Evolutionary conservation across 805 yeast genomes (phyloP).

Genomic region (Yamadazyma paraphyllophila): DNA sequence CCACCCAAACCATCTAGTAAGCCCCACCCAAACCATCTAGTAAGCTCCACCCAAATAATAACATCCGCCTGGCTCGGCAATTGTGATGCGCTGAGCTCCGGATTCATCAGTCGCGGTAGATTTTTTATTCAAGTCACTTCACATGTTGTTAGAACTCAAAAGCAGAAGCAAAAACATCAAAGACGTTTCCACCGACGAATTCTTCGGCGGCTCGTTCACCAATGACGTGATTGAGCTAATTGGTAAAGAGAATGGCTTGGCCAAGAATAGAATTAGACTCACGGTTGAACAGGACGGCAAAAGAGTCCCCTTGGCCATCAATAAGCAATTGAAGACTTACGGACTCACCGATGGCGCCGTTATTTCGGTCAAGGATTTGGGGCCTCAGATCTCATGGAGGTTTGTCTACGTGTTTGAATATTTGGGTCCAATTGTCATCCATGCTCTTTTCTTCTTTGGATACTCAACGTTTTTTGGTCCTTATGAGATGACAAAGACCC

Average conservation of each 20-base stretch:
- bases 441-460: slow-evolving; percentile 61
- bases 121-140: neutral
- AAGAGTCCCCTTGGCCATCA: slow-evolving; percentile 45
- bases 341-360: slow-evolving; percentile 37
- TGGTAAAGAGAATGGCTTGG: slow-evolving; percentile 43
- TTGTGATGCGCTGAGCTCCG: no score
- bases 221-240: slow-evolving; percentile 44
- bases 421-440: slow-evolving; percentile 83
- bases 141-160: slow-evolving; percentile 30
- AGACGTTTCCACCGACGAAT: slow-evolving; percentile 43
- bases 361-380: slow-evolving; percentile 79
- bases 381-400: slow-evolving; percentile 91
- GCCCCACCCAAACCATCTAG: no score
- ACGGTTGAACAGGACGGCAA: slow-evolving; percentile 21
- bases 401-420: slow-evolving; percentile 88
- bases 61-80: no score
- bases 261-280: slow-evolving; percentile 25
- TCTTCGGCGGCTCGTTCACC: slow-evolving; percentile 30
- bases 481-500: slow-evolving; percentile 49
- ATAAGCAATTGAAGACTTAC: slow-evolving; percentile 45
- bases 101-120: neutral
- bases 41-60: no score
- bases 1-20: no score
- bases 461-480: slow-evolving; percentile 13
- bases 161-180: slow-evolving; percentile 62